These are phyloP conservation scores for Escallonia rubra DNA, from an alignment of 129 eudicot genomes.

Conservation along the genomic window DNA sequence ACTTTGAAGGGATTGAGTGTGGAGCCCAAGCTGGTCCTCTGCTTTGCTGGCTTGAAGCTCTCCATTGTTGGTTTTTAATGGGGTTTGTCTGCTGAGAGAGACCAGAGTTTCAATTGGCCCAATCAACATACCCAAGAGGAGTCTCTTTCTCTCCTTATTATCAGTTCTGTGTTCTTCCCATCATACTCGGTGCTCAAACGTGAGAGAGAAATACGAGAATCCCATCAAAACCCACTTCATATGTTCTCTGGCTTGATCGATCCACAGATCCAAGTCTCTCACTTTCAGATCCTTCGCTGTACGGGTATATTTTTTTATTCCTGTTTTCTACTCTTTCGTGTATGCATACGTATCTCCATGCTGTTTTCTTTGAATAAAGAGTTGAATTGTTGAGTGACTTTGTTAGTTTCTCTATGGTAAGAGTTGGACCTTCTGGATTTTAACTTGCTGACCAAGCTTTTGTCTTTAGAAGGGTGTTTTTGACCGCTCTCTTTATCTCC, in stretches of 20 bases:
- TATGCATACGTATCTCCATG: not conserved
- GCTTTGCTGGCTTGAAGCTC: slow-evolving; percentile 75
- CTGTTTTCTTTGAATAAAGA: slow-evolving; percentile 1
- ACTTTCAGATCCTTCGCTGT: slow-evolving; percentile 42
- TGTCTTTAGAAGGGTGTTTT: slow-evolving; percentile 17
- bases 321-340: not conserved
- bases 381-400: slow-evolving; percentile 7
- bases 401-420: not conserved
- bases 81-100: slow-evolving; percentile 43
- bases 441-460: slow-evolving; percentile 17
- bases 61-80: slow-evolving; percentile 53
- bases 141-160: slow-evolving; percentile 3
- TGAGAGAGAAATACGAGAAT: not conserved
- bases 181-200: slow-evolving; percentile 12
- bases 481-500: slow-evolving; percentile 15
- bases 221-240: slow-evolving; percentile 19
- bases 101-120: slow-evolving; percentile 30
- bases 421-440: slow-evolving; percentile 29
- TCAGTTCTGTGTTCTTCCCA: slow-evolving; percentile 1
- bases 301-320: slow-evolving; percentile 26
- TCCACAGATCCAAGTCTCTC: slow-evolving; percentile 55
- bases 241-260: slow-evolving; percentile 30
- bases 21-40: slow-evolving; percentile 71
- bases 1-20: slow-evolving; percentile 13
- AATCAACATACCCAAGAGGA: slow-evolving; percentile 13